These are phyloP conservation scores for Linnemannia hyalina DNA, from an alignment of 192 early-diverging fungal species.

Conservation along the genomic window DNA sequence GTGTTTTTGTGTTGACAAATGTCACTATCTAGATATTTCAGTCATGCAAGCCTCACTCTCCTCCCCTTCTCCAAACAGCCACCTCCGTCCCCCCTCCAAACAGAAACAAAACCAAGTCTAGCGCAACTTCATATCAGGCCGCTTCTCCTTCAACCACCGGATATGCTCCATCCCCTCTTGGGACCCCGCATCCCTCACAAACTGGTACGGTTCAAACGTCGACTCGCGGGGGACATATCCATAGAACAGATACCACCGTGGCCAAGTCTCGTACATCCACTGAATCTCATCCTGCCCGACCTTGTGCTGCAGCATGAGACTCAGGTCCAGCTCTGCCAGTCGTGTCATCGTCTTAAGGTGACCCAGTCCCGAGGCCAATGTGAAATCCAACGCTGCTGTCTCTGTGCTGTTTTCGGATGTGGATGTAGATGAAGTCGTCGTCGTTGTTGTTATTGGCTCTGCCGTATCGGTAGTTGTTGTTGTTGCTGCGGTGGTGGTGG, in stretches of 20 bases:
- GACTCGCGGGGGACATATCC: background rate
- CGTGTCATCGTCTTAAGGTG: constrained; percentile 1
- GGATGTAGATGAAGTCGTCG: background rate
- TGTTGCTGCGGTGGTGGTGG: background rate
- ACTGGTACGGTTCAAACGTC: background rate
- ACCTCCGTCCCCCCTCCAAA: no score
- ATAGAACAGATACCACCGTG: background rate
- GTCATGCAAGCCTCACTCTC: no score
- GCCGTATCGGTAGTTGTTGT: background rate
- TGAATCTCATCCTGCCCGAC: background rate
- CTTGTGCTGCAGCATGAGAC: background rate
- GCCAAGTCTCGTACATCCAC: background rate
- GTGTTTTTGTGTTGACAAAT: no score
- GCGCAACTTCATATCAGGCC: background rate
- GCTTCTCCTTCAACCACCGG: background rate
- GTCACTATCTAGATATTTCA: no score
- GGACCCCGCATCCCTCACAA: background rate
- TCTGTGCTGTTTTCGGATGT: background rate
- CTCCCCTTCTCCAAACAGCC: no score
- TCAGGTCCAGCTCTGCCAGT: background rate
- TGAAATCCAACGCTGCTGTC: background rate
- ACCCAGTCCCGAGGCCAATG: background rate
- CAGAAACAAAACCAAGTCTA: background rate
- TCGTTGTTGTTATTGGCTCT: background rate
- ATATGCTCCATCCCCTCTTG: background rate